Conservation (phyloP, 2,329 filamentous ascomycete species). For the Ascochyta rabiei region DNA sequence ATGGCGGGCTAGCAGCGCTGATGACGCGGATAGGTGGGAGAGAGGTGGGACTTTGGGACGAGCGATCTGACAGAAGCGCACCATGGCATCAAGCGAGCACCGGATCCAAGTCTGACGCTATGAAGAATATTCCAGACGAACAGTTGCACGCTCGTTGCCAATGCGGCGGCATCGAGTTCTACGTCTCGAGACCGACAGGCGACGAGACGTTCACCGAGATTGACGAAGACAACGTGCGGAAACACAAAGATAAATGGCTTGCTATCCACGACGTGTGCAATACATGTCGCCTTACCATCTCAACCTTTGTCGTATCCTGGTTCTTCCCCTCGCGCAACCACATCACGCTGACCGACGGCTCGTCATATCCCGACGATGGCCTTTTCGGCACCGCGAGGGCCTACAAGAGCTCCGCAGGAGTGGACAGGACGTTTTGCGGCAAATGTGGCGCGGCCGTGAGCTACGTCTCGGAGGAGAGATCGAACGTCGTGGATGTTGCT, state of each 20-base stretch:
- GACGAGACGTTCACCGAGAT: slow-evolving; percentile 38
- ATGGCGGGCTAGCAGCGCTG: slow-evolving; percentile 49
- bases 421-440: slow-evolving; percentile 66
- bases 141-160: slow-evolving; percentile 57
- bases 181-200: slow-evolving; percentile 61
- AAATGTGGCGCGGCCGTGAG: slow-evolving; percentile 69
- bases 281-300: slow-evolving; percentile 65
- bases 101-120: neutral
- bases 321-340: slow-evolving; percentile 70
- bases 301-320: slow-evolving; percentile 71
- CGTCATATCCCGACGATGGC: slow-evolving; percentile 45
- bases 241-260: slow-evolving; percentile 27
- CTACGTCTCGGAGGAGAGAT: slow-evolving; percentile 61
- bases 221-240: slow-evolving; percentile 11
- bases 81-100: slow-evolving; percentile 1
- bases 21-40: slow-evolving; percentile 32
- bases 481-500: slow-evolving; percentile 54
- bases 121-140: neutral
- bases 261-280: slow-evolving; percentile 60
- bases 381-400: slow-evolving; percentile 54
- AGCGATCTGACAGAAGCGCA: slow-evolving; percentile 2
- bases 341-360: slow-evolving; percentile 50
- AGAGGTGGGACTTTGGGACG: slow-evolving; percentile 34
- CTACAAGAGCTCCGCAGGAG: slow-evolving; percentile 61
- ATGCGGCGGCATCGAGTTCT: slow-evolving; percentile 63